Conservation (phyloP, 208 protist species). For the Leishmania aethiopica region DNA sequence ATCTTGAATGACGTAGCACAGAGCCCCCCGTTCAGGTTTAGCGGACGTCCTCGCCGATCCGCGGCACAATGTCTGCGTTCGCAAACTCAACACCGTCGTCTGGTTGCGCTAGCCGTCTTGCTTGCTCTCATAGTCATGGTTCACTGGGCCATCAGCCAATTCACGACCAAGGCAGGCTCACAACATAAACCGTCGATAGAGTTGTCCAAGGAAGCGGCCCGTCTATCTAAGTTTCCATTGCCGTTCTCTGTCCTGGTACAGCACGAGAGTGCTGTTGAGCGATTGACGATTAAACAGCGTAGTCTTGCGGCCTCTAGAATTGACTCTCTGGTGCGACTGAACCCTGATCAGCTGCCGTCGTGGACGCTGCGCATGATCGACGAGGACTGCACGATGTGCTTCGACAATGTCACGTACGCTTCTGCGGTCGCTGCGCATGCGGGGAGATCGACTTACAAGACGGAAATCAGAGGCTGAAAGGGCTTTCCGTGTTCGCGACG, state of each 20-base stretch:
- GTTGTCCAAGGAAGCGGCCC: background rate
- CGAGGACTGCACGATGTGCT: slow-evolving; percentile 3
- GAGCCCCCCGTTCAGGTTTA: too few species aligned
- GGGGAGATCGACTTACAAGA: background rate
- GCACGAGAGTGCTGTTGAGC: background rate
- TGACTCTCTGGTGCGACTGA: background rate
- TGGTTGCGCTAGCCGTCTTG: background rate
- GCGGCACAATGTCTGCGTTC: background rate
- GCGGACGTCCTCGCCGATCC: background rate
- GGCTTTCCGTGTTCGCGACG: background rate
- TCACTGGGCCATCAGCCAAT: background rate
- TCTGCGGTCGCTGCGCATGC: background rate
- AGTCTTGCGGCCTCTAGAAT: accelerated
- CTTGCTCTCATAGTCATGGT: background rate
- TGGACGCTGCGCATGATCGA: slow-evolving; percentile 5
- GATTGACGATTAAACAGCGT: background rate
- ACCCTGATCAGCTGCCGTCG: background rate
- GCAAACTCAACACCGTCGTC: background rate
- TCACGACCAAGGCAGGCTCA: background rate
- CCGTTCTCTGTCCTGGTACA: background rate
- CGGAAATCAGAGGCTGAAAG: background rate
- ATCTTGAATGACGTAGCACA: background rate
- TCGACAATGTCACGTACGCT: background rate
- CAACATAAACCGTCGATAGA: background rate
- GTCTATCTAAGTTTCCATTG: background rate